Base-by-base conservation (phyloP, 805 yeast genomes). In the Metschnikowia peoriensis region DNA sequence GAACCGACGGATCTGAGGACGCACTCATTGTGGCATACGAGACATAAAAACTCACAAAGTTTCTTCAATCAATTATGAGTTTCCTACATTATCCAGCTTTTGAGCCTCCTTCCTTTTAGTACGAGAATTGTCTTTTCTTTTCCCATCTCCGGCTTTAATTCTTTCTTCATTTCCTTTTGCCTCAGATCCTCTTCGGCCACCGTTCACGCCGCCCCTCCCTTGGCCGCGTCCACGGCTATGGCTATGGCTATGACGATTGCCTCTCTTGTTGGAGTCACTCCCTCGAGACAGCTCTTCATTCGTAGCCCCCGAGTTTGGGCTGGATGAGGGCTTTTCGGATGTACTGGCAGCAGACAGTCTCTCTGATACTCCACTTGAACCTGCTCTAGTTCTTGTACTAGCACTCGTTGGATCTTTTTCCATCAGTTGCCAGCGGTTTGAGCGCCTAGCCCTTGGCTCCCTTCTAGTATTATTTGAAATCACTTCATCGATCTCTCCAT, bases 161-260 rank as follows among this genome's bases (percentile, higher is more conserved):
- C 53, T 61, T 7, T 58, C 62, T 49, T 61, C 53, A 35, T 63
- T 61, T 27, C 61, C 62, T 35, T 64, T 49, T 16, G 45, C 41
- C 41, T 17, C 43, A 7, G 8, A 4, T 11, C 46, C 47, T 4
- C 41, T 48, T 28, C 35, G 28, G 34, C 46, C 41, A 10, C 42
- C 6, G 28, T 46, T 40, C 16, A 44, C 8, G 15, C 44, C 16
- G 37, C 47, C 51, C 14, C 46, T 41, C 1, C 53, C 57, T 7
- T 56, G 42, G 22, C 66, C 61, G 47, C 64, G 52, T 11, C 38
- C 40, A 28, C 35, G 35, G 9, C 53, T 56, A 12, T 59, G 43
- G 29, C 59, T 52, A 28, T 60, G 52, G 15, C 38, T 46, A 10
- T 47, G 32, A 17, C 50, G 53, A 17, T 56, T 42, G 14, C 61